phyloP scores from a whole-genome alignment of 176 grass and related monocot genomes.

The Cenchrus fungigraminus region DNA sequence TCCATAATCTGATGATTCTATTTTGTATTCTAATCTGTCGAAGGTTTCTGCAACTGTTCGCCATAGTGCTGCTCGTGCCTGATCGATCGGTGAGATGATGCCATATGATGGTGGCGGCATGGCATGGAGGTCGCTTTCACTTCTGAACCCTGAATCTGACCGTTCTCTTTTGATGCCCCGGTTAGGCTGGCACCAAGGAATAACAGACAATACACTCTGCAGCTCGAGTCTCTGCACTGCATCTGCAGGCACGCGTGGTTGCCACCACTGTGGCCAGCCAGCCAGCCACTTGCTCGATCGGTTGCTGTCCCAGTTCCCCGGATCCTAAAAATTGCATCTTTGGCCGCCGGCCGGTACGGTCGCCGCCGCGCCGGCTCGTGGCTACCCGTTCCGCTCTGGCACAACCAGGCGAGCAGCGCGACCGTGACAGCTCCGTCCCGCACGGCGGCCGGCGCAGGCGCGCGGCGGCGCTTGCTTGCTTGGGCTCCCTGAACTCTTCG shows the following conservation, averaged over 20 bases:
- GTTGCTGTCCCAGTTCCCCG: slow-evolving; percentile 19
- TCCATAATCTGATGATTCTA: not conserved
- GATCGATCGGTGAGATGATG: too few relatives aligned
- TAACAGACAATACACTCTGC: not conserved
- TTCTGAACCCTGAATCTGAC: too few relatives aligned
- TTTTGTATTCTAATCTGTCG: not conserved
- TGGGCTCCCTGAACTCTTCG: slow-evolving; percentile 35
- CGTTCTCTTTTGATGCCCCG: too few relatives aligned
- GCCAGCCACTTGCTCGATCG: slow-evolving; percentile 4
- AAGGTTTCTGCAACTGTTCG: not conserved
- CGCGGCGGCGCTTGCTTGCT: slow-evolving; percentile 26
- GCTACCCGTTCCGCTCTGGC: too few relatives aligned
- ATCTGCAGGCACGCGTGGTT: not conserved
- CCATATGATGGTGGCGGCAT: too few relatives aligned
- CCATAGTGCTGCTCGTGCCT: too few relatives aligned
- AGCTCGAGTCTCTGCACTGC: not conserved
- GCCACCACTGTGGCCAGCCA: not conserved
- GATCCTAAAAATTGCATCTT: slow-evolving; percentile 40
- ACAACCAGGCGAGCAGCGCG: not conserved
- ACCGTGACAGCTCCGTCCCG: slow-evolving; percentile 1
- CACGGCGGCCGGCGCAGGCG: too few relatives aligned
- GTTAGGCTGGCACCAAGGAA: too few relatives aligned
- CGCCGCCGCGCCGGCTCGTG: not conserved
- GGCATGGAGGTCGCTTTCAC: too few relatives aligned
- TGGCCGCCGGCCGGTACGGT: not conserved